Base-by-base conservation (phyloP, 768 basidiomycete genomes). In the Macrolepiota dolichaula region DNA sequence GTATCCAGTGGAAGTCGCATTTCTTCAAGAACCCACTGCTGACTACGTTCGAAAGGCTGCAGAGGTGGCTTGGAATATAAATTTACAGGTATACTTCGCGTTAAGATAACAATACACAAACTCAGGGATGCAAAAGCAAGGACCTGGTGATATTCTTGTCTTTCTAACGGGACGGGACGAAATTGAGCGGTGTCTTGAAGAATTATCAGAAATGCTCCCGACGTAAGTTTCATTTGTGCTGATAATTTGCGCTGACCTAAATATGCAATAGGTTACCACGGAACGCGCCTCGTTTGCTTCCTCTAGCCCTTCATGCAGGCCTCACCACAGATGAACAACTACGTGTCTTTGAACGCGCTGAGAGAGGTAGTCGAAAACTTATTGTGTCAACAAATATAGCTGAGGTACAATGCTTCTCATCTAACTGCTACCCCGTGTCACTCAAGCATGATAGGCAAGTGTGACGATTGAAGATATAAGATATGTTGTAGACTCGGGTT, bases 161-260 rank as follows among this genome's bases (percentile, higher is more conserved):
- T 99, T 99, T 70, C 71, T 99, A 57, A 96, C 97, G 0, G 97
- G 97, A 7, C 79, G 96, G 36, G 97, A 99, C 71, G 97, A 99
- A 69, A 99, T 99, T 51, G 95, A 98, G 42, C 81, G 85, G 46
- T 95, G 91, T 62, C 71, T 96, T 19, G 89, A 96, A 63, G 86
- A 85, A 59, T 75, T 98, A 11, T 76, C 89, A 0, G 94, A 97
- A 66, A 79, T 92, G 61, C 68, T 93, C 25, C 86, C 89, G 55
- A 85, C 83, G 94, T 91, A 67, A 36, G 69, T 22, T 64, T 37
- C 55, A 61, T 44, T 24, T 15, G 13, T 51, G 10, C 56, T 38
- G 22, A 32, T 64, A 51, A n/a, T 22, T 56, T 63, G 15, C 13
- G 27, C 11, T n/a, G 13, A 25, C 25, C 54, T 44, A 59, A n/a